Evolutionary conservation across 768 basidiomycete genomes (phyloP).

Genomic region (Neoboletus brunneissimus): DNA sequence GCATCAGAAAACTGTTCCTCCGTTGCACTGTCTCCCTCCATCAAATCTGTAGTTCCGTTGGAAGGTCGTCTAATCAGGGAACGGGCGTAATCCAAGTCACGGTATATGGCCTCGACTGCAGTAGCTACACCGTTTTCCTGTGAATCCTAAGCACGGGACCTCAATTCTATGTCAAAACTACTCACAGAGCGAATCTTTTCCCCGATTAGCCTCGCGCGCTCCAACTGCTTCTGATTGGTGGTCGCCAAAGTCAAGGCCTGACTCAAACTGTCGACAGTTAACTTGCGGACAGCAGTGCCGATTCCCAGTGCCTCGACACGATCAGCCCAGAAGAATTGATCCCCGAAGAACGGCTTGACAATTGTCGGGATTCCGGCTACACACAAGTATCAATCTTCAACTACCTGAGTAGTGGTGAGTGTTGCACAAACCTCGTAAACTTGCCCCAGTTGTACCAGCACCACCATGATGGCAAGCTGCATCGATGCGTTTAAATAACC

Average conservation of each 20-base stretch:
- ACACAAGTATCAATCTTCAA: conserved; percentile 2
- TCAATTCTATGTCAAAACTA: neutral
- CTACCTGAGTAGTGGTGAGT: neutral
- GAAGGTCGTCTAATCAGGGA: conserved; percentile 69
- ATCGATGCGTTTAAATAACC: conserved; percentile 91
- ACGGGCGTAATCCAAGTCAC: conserved; percentile 92
- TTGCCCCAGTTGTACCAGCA: conserved; percentile 94
- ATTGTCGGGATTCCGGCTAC: conserved; percentile 91
- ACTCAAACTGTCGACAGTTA: conserved; percentile 74
- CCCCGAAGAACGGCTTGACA: conserved; percentile 96
- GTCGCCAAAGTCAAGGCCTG: conserved; percentile 82
- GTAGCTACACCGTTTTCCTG: conserved; percentile 94
- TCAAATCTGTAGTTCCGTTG: conserved; percentile 23
- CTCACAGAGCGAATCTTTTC: conserved; percentile 82
- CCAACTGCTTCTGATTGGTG: conserved; percentile 84
- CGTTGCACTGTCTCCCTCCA: conserved; percentile 5
- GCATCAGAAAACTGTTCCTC: conserved; percentile 36
- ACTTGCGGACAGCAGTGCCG: conserved; percentile 82
- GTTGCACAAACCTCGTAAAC: conserved; percentile 67
- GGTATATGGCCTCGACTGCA: conserved; percentile 93
- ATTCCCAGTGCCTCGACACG: conserved; percentile 96
- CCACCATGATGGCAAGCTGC: conserved; percentile 99
- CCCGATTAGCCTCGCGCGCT: conserved; percentile 78
- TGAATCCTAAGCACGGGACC: neutral
- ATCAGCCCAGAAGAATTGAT: conserved; percentile 98